These are phyloP conservation scores for Cladophialophora yegresii DNA, from an alignment of 2,329 filamentous ascomycete species.

Conservation along the genomic window DNA sequence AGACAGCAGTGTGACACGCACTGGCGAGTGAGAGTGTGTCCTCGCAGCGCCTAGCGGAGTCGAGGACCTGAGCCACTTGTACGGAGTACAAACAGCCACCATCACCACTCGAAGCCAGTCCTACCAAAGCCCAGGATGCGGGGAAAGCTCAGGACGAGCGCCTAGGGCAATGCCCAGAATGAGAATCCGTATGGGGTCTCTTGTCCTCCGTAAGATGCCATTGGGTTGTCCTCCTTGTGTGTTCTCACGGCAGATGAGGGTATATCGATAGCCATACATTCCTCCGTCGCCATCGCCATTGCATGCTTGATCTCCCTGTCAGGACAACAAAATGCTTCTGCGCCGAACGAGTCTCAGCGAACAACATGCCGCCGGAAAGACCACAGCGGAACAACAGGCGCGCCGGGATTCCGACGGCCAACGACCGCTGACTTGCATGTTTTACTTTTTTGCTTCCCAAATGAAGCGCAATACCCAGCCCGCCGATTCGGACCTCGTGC, in stretches of 20 bases:
- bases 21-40: not conserved
- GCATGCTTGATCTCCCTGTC: not conserved
- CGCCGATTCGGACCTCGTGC: slow-evolving; percentile 28
- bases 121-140: not conserved
- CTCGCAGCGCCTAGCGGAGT: not conserved
- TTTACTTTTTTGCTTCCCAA: slow-evolving; percentile 39
- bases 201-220: not conserved
- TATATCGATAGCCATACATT: not conserved
- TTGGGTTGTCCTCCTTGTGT: not conserved
- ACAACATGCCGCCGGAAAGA: slow-evolving; percentile 14
- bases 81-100: not conserved
- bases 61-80: not conserved
- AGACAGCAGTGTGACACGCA: not conserved
- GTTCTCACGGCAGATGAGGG: not conserved
- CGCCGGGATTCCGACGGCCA: slow-evolving; percentile 17
- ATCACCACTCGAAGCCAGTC: not conserved
- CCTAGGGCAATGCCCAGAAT: not conserved
- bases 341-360: slow-evolving; percentile 16
- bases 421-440: slow-evolving; percentile 37
- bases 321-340: slow-evolving; percentile 16
- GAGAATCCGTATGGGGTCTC: not conserved
- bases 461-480: slow-evolving; percentile 37
- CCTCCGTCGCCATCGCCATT: not conserved
- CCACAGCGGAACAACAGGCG: not conserved
- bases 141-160: not conserved